Percentiles rank a stretch among this genome's conserved stretches.
Conservation (phyloP, 257 asterid species). For the Leonotis leonurus region DNA sequence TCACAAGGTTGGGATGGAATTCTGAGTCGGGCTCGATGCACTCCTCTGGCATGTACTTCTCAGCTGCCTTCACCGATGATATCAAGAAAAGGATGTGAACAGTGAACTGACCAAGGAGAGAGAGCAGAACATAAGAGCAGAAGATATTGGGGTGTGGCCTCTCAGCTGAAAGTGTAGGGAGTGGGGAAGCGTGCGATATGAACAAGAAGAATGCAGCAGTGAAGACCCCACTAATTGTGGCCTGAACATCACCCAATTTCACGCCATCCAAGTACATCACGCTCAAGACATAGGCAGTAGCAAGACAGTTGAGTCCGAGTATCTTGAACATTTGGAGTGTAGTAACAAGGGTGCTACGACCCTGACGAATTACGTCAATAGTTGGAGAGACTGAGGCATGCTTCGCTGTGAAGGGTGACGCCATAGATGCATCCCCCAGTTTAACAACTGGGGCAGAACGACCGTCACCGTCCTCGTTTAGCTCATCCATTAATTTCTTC, state of each 20-base stretch:
- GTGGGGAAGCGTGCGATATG: constrained; percentile 92
- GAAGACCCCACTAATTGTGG: constrained; percentile 94
- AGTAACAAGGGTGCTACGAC: constrained; percentile 92
- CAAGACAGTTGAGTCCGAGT: constrained; percentile 95
- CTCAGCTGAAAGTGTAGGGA: constrained; percentile 78
- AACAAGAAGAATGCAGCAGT: constrained; percentile 94
- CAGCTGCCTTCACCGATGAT: constrained; percentile 82
- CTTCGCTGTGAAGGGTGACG: constrained; percentile 94
- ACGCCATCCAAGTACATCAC: constrained; percentile 97
- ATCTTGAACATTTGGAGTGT: constrained; percentile 99
- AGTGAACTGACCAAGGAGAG: constrained; percentile 84
- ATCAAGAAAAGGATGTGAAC: constrained; percentile 75
- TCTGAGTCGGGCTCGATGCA: constrained; percentile 91
- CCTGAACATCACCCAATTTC: constrained; percentile 89
- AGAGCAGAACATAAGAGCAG: constrained; percentile 86
- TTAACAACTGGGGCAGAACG: constrained; percentile 87
- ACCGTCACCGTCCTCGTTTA: constrained; percentile 86
- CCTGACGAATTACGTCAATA: constrained; percentile 89
- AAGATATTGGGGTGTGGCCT: constrained; percentile 94
- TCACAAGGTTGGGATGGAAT: constrained; percentile 91
- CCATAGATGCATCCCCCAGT: constrained; percentile 98
- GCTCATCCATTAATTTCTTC: constrained; percentile 86
- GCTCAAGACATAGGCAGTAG: constrained; percentile 92
- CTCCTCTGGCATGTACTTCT: constrained; percentile 92
- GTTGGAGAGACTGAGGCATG: constrained; percentile 96